phyloP scores from a whole-genome alignment of 73 alveolate species.

The Tetrahymena malaccensis region DNA sequence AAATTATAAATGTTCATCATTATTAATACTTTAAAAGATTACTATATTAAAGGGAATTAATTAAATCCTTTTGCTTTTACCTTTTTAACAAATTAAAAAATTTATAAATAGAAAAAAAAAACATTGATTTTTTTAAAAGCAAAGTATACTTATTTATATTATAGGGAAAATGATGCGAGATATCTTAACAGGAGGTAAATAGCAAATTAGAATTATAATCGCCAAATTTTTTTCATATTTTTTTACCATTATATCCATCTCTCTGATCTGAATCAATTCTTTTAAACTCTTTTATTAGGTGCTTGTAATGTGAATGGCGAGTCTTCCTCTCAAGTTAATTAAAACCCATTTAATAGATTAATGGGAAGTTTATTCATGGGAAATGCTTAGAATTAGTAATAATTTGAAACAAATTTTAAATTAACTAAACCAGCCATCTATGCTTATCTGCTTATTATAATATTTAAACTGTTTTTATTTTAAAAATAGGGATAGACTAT shows the following conservation, averaged over 20 bases:
- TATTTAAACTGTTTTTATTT: not conserved
- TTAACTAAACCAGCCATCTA: not conserved
- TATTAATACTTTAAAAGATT: not conserved
- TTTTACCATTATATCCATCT: not conserved
- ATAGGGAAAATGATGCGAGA: not conserved
- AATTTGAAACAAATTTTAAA: not conserved
- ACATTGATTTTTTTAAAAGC: not conserved
- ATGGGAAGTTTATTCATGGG: constrained; percentile 33
- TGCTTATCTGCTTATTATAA: not conserved
- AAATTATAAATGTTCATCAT: too few species aligned
- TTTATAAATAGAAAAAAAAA: not conserved
- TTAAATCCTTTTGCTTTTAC: not conserved
- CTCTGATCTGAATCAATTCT: not conserved
- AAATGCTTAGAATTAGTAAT: constrained; percentile 25
- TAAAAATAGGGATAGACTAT: not conserved
- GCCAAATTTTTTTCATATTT: not conserved
- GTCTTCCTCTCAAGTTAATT: constrained; percentile 1
- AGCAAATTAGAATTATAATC: not conserved
- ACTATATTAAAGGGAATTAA: not conserved
- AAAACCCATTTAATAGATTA: constrained; percentile 21
- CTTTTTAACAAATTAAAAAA: not conserved
- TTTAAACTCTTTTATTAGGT: not conserved
- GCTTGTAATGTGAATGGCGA: constrained; percentile 38
- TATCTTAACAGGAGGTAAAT: not conserved
- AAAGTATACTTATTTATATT: not conserved